A percentile compares a stretch with the other conserved stretches of the same genome.
phyloP scores from a whole-genome alignment of 345 rosid species.

The Citrus medica region DNA sequence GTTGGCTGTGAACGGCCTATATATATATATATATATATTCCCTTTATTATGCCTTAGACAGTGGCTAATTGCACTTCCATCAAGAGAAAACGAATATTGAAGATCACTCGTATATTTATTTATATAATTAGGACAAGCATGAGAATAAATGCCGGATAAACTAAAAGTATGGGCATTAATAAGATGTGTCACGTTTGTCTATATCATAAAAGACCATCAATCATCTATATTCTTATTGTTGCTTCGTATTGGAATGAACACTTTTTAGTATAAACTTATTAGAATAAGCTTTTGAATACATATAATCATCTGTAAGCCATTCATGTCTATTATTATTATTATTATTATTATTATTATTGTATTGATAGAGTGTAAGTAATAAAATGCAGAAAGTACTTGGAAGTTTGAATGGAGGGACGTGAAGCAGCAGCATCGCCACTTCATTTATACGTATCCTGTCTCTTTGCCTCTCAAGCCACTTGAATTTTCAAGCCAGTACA shows the following conservation, averaged over 20 bases:
- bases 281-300: too few species aligned
- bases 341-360: too few species aligned
- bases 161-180: not conserved
- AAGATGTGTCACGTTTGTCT: not conserved
- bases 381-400: not conserved
- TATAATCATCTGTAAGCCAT: too few species aligned
- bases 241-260: not conserved
- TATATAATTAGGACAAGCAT: not conserved
- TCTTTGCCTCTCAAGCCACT: slow-evolving; percentile 4
- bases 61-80: not conserved
- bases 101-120: not conserved
- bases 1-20: not conserved
- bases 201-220: not conserved
- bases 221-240: not conserved
- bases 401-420: not conserved
- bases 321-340: too few species aligned
- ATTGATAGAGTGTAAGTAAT: not conserved
- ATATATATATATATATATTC: too few species aligned
- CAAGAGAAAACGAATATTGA: not conserved
- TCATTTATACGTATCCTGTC: not conserved
- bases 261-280: not conserved
- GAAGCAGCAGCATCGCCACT: not conserved
- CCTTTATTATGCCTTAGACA: not conserved
- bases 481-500: not conserved
- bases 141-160: not conserved